Percentiles rank a stretch among this genome's conserved stretches.
phyloP scores from a whole-genome alignment of 257 asterid genomes.

The Solanum virginianum region DNA sequence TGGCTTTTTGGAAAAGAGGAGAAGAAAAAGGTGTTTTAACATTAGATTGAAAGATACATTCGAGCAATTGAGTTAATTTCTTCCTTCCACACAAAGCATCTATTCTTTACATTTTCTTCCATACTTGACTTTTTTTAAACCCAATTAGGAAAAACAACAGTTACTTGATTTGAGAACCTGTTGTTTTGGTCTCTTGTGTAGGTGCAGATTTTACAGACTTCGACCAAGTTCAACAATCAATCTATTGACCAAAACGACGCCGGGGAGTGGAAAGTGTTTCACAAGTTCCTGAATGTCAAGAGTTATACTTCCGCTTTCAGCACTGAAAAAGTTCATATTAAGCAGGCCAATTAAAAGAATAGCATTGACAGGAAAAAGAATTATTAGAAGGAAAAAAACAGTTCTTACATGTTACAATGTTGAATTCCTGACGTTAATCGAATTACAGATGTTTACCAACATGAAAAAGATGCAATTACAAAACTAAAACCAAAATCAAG shows the following conservation, averaged over 20 bases:
- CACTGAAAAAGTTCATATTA: not conserved
- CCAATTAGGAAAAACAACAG: not conserved
- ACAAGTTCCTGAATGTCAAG: not conserved
- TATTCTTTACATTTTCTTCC: not conserved
- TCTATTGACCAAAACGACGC: not conserved
- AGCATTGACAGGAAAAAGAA: not conserved
- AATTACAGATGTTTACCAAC: not conserved
- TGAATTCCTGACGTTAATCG: not conserved
- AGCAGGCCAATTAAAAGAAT: not conserved
- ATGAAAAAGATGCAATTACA: not conserved
- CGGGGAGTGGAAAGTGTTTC: not conserved
- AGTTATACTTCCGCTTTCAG: not conserved
- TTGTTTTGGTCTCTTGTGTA: not conserved
- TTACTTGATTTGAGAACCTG: not conserved
- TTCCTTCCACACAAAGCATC: not conserved
- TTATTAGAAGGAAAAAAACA: not conserved
- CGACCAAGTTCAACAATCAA: not conserved
- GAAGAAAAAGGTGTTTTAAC: not conserved
- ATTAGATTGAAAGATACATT: not conserved
- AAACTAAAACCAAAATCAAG: not conserved
- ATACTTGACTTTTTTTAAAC: not conserved
- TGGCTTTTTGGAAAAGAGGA: not conserved
- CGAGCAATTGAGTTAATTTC: not conserved
- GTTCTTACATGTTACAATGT: not conserved
- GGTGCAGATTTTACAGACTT: not conserved